Base-by-base conservation (phyloP, 2,329 filamentous ascomycete species). In the Lachnellula willkommii region DNA sequence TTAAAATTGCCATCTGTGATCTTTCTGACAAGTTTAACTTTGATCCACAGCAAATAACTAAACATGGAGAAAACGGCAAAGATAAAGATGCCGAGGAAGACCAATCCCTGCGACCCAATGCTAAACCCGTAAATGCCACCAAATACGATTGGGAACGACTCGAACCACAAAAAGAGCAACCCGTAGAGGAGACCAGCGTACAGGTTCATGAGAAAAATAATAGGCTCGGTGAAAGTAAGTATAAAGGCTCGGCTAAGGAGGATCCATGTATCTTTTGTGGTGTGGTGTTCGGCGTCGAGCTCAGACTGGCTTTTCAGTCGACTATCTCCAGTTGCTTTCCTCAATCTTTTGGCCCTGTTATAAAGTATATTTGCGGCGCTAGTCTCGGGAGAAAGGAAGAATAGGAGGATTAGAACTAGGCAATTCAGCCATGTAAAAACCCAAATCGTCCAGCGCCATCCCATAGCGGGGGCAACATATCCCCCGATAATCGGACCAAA, bases 61-160 rank as follows among this genome's bases (percentile, higher is more conserved):
- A 28, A 28, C 28, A 28, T 9, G 1, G 7, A 28, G 28, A 28
- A 28, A 28, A 28, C 28, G 9, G 28, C 28, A 7, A 78, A 73
- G 17, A 84, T 74, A 42, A 82, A 71, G 63, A 85, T 75, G 60
- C 77, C 79, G 47, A 83, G 70, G 71, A 85, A 85, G 52, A 82
- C 76, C 14, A 85, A 74, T 20, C 82, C 80, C 56, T 79, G 70
- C 57, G 81, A 65, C 40, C 81, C 80, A 4, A 78, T 68, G 58
- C 74, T 77, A 77, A 87, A 83, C 65, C 70, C 66, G 68, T 87
- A 86, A 63, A 77, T 71, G 40, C 73, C 74, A 2, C 75, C 74
- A 67, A 83, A 87, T 58, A 85, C 80, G 20, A 83, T 72, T 9
- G 82, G 82, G 68, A 86, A 85, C 20, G 78, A 79, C 65, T 85